Percentiles rank a stretch among this genome's conserved stretches.
Conservation (phyloP, 805 yeast species). For the Cyberlindnera maclurae region DNA sequence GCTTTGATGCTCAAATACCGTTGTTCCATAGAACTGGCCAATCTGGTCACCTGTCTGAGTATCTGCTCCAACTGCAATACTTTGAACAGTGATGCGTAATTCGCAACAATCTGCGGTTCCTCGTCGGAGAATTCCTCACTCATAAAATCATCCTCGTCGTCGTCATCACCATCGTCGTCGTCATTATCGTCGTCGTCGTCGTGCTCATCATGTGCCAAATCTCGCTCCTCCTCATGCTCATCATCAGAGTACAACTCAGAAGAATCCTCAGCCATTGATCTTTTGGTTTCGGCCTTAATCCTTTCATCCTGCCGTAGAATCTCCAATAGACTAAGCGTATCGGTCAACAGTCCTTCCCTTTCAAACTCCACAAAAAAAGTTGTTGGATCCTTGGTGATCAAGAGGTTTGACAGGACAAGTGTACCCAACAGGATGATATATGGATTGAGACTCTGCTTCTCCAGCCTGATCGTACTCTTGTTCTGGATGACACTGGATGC, state of each 20-base stretch:
- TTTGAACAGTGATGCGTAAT: conserved; percentile 4
- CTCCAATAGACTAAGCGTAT: conserved; percentile 32
- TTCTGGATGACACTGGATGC: conserved; percentile 59
- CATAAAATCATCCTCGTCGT: conserved; percentile 5
- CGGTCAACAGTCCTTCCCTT: conserved; percentile 66
- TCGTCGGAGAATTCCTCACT: conserved; percentile 4
- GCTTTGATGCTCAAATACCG: conserved; percentile 23
- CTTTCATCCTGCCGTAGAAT: conserved; percentile 17
- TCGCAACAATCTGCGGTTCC: not conserved
- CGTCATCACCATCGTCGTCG: conserved; percentile 20
- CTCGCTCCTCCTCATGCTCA: conserved; percentile 11
- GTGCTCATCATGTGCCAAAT: conserved; percentile 7
- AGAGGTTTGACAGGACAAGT: conserved; percentile 36
- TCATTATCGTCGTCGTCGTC: conserved; percentile 14
- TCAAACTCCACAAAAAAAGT: conserved; percentile 43
- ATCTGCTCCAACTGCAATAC: conserved; percentile 3
- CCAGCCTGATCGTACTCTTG: conserved; percentile 25
- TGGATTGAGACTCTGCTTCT: conserved; percentile 15
- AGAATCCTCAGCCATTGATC: conserved; percentile 13
- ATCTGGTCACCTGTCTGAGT: conserved; percentile 7
- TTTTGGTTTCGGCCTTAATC: conserved; percentile 5
- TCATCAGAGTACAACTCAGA: conserved; percentile 22
- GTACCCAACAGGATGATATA: conserved; percentile 44
- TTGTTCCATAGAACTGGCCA: conserved; percentile 25
- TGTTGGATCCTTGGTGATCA: conserved; percentile 39